Evolutionary conservation across 1,284 basidiomycete genomes (phyloP).

Genomic region (Sphagnurus paluster): DNA sequence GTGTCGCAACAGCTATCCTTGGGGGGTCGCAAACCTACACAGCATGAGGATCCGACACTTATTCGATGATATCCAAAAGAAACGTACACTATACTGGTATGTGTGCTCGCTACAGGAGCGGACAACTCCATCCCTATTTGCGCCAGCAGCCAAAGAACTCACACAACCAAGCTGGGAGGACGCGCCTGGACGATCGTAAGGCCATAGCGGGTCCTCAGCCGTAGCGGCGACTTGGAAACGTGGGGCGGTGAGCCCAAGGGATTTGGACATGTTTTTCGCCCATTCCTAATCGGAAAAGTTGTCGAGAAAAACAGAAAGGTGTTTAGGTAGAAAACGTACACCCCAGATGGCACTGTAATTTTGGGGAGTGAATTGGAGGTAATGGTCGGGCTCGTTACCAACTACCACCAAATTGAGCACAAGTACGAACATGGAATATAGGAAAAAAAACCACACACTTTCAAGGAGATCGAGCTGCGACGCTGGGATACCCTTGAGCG

Average conservation of each 20-base stretch:
- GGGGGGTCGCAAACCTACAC: slow-evolving; percentile 45
- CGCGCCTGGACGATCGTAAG: slow-evolving; percentile 43
- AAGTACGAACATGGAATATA: neutral
- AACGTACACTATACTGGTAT: slow-evolving; percentile 49
- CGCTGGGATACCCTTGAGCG: slow-evolving; percentile 35
- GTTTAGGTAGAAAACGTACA: slow-evolving; percentile 25
- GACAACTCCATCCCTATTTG: slow-evolving; percentile 37
- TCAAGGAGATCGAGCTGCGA: slow-evolving; percentile 42
- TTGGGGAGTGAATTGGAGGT: slow-evolving; percentile 39
- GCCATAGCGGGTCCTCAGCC: slow-evolving; percentile 51
- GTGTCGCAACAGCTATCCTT: slow-evolving; percentile 42
- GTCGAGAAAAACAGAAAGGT: neutral
- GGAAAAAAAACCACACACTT: slow-evolving; percentile 30
- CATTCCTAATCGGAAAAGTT: slow-evolving; percentile 33
- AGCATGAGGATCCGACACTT: neutral
- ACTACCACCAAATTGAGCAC: slow-evolving; percentile 43
- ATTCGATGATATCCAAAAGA: neutral
- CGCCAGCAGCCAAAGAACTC: slow-evolving; percentile 46
- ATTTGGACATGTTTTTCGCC: slow-evolving; percentile 44
- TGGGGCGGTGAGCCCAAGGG: slow-evolving; percentile 36
- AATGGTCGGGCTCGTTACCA: slow-evolving; percentile 55
- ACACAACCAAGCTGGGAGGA: slow-evolving; percentile 44
- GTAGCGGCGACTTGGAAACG: slow-evolving; percentile 48
- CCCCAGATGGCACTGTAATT: slow-evolving; percentile 44
- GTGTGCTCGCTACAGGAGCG: slow-evolving; percentile 50